These are phyloP conservation scores for Peniophora sp. DNA, from an alignment of 1,284 basidiomycete genomes.

Conservation along the genomic window DNA sequence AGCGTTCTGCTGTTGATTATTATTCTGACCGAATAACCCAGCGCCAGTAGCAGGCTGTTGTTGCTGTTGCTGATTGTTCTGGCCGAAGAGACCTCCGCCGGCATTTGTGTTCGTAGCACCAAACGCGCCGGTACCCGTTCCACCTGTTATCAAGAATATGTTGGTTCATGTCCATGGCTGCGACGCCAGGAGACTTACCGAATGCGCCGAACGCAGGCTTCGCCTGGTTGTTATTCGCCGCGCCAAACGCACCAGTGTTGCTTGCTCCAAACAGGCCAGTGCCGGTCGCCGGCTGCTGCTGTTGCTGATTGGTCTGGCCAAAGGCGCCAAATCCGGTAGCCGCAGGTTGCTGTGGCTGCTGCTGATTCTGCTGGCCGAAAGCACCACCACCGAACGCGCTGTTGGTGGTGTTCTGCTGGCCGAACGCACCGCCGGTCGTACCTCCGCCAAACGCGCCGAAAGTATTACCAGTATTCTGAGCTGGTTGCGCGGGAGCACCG, in stretches of 20 bases:
- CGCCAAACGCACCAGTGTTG: slow-evolving; percentile 22
- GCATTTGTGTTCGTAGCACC: too few species aligned
- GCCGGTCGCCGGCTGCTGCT: slow-evolving; percentile 13
- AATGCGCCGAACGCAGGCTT: background rate
- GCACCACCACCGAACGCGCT: slow-evolving; percentile 18
- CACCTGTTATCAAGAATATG: slow-evolving; percentile 23
- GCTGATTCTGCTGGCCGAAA: slow-evolving; percentile 27
- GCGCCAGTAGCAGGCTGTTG: slow-evolving; percentile 17
- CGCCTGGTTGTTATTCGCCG: slow-evolving; percentile 1
- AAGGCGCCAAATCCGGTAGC: slow-evolving; percentile 28
- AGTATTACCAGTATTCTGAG: slow-evolving; percentile 14
- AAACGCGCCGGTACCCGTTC: slow-evolving; percentile 14
- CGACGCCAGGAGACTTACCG: background rate
- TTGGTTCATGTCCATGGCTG: background rate
- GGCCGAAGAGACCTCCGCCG: slow-evolving; percentile 33
- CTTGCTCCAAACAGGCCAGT: slow-evolving; percentile 14
- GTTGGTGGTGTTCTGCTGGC: slow-evolving; percentile 20
- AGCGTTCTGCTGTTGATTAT: background rate
- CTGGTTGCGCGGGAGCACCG: slow-evolving; percentile 25
- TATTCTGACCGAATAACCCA: slow-evolving; percentile 12
- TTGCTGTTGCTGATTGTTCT: slow-evolving; percentile 10
- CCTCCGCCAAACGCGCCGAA: slow-evolving; percentile 19
- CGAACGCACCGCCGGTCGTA: slow-evolving; percentile 20
- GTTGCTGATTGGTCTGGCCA: slow-evolving; percentile 20
- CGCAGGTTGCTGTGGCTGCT: slow-evolving; percentile 13